A percentile compares a stretch with the other conserved stretches of the same genome.
These are phyloP conservation scores for Lentithecium fluviatile DNA, from an alignment of 495 filamentous ascomycete genomes.

Conservation along the genomic window DNA sequence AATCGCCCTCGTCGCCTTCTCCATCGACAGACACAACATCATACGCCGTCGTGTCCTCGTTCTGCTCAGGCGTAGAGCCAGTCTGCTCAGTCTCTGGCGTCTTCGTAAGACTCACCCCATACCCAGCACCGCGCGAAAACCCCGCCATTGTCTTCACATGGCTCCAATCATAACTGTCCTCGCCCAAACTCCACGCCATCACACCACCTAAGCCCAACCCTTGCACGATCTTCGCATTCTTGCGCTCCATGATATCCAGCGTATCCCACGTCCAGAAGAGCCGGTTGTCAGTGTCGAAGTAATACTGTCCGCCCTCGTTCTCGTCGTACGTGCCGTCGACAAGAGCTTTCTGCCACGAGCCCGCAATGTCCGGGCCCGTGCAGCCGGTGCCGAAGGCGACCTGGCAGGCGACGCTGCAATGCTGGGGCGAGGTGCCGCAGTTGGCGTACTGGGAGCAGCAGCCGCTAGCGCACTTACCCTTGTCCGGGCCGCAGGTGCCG, in stretches of 20 bases:
- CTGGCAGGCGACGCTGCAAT: constrained; percentile 51
- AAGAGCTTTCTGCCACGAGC: constrained; percentile 53
- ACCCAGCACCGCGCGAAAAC: too few species aligned
- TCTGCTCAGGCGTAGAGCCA: too few species aligned
- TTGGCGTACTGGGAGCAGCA: constrained; percentile 27
- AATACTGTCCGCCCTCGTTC: constrained; percentile 64
- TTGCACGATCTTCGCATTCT: constrained; percentile 61
- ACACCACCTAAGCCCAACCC: constrained; percentile 60
- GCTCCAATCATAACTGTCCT: constrained; percentile 60
- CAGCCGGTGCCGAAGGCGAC: constrained; percentile 55
- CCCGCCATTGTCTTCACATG: constrained; percentile 46
- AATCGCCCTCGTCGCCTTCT: too few species aligned
- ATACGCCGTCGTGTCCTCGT: too few species aligned
- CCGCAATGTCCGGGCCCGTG: constrained; percentile 48
- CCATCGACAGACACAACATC: too few species aligned
- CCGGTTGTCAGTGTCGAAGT: constrained; percentile 58
- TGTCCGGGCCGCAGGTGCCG: constrained; percentile 28
- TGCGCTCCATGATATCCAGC: constrained; percentile 57
- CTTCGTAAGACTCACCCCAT: too few species aligned
- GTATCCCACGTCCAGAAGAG: constrained; percentile 80
- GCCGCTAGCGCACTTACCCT: constrained; percentile 13
- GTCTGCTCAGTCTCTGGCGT: too few species aligned
- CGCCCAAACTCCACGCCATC: constrained; percentile 53
- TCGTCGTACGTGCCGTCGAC: constrained; percentile 57
- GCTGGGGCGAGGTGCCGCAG: constrained; percentile 45